Conservation (phyloP, 306 rosid genomes). For the Comarum palustre region DNA sequence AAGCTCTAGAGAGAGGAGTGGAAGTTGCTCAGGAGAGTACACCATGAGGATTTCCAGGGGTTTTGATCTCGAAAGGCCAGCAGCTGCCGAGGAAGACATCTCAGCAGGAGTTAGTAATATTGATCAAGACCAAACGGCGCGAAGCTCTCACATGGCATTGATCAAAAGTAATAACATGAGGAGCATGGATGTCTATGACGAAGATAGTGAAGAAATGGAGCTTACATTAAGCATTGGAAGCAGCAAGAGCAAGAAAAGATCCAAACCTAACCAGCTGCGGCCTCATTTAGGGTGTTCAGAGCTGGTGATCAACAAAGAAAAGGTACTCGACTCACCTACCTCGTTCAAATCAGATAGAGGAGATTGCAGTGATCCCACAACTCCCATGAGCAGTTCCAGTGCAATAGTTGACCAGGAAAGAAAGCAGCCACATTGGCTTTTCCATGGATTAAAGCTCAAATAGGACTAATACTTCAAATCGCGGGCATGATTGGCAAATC, state of each 20-base stretch:
- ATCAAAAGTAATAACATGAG: conserved; percentile 33
- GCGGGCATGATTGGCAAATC: conserved; percentile 28
- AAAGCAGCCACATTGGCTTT: conserved; percentile 69
- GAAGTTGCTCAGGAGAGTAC: conserved; percentile 67
- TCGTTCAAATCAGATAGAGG: conserved; percentile 69
- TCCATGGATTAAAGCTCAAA: conserved; percentile 69
- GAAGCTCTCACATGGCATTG: conserved; percentile 34
- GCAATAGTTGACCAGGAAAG: conserved; percentile 65
- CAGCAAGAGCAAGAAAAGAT: conserved; percentile 47
- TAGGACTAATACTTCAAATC: conserved; percentile 35
- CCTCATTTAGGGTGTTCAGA: conserved; percentile 10
- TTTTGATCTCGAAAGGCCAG: conserved; percentile 73
- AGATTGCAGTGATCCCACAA: conserved; percentile 65
- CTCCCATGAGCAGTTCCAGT: conserved; percentile 74
- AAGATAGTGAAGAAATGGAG: conserved; percentile 76
- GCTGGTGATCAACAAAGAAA: conserved; percentile 30
- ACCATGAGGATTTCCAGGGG: conserved; percentile 49
- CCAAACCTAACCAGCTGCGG: conserved; percentile 22
- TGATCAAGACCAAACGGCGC: conserved; percentile 50
- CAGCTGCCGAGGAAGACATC: conserved; percentile 47
- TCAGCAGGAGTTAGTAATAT: conserved; percentile 34
- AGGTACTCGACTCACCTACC: conserved; percentile 47
- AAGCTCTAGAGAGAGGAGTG: conserved; percentile 65
- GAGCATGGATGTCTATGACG: conserved; percentile 39
- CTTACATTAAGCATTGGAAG: conserved; percentile 87